Base-by-base conservation (phyloP, 805 yeast genomes). In the Metschnikowia chrysomelidarum region DNA sequence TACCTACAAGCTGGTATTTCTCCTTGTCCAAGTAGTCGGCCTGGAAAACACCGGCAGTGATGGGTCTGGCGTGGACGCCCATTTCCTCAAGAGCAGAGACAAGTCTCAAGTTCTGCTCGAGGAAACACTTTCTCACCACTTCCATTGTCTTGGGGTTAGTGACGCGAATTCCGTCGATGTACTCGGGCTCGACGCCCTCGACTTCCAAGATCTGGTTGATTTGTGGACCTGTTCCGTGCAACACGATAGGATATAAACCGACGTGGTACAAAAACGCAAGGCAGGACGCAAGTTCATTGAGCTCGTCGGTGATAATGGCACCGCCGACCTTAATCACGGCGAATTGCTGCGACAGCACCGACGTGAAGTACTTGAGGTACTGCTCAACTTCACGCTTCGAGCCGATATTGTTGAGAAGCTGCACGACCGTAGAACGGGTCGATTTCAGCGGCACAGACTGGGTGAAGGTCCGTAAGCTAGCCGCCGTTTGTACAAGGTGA, bases 241-340 rank as follows among this genome's bases (percentile, higher is more conserved):
- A 74, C 7, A 93, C 95, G 44, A 93, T 88, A 17, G 99, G 99
- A 54, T 88, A 93, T 41, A 93, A 75, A 9, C 99, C 99, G 33
- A 93, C 96, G 57, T 93, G 99, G 69, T 93, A 93, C 47, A 93
- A 70, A 63, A 93, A 93, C 4, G 98, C 97, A 46, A 93, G 71
- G 55, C 97, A 89, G 1, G 96, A 86, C 0, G 98, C 98, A 50
- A 93, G 70, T 64, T 91, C 96, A 7, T 88, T 84, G 45, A 93
- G 68, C 53, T 91, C 93, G 50, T 93, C 94, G 30, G 98, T 91
- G 60, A 93, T 93, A 54, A 93, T 91, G 24, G 98, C 99, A 46
- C 99, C 99, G 25, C 99, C 99, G 27, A 93, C 98, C 61, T 93
- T 93, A 64, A 93, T 93, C 27, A 93, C 96, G 3, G 99, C 99